Conservation (phyloP, 2,329 filamentous ascomycete species). For the Emergomyces pasteurianus region DNA sequence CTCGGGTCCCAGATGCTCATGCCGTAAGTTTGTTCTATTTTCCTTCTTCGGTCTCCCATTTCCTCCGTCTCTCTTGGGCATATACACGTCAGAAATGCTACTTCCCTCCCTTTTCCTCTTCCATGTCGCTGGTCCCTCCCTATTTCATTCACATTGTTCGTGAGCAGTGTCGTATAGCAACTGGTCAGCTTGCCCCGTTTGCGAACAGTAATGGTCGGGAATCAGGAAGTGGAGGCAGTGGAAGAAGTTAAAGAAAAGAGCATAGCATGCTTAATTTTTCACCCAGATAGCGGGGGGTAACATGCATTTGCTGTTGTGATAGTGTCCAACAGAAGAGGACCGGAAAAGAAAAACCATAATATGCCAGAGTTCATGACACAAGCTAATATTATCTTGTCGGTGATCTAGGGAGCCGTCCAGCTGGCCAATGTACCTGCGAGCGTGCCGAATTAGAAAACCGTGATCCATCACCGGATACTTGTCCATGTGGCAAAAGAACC, state of each 20-base stretch:
- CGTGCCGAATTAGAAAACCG: slow-evolving; percentile 59
- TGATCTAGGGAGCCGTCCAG: slow-evolving; percentile 52
- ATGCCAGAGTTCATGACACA: neutral
- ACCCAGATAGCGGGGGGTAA: too few species aligned
- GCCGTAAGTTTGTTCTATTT: slow-evolving; percentile 43
- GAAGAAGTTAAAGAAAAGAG: neutral
- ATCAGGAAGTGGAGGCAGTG: neutral
- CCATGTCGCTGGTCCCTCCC: neutral
- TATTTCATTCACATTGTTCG: neutral
- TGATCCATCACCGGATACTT: slow-evolving; percentile 42
- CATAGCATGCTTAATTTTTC: neutral
- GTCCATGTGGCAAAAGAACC: slow-evolving; percentile 65
- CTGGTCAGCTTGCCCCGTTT: neutral
- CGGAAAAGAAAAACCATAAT: neutral
- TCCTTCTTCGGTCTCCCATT: neutral
- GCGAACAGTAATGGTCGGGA: neutral
- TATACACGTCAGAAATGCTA: neutral
- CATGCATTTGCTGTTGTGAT: neutral
- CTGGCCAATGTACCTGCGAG: slow-evolving; percentile 71
- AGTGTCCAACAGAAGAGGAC: neutral
- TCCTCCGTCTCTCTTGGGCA: neutral
- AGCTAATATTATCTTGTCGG: neutral
- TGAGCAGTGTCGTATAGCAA: neutral
- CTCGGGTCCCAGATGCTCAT: slow-evolving; percentile 66
- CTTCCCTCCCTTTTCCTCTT: too few species aligned